phyloP scores from a whole-genome alignment of 176 grass and related monocot species.

The Tillandsia leiboldiana region DNA sequence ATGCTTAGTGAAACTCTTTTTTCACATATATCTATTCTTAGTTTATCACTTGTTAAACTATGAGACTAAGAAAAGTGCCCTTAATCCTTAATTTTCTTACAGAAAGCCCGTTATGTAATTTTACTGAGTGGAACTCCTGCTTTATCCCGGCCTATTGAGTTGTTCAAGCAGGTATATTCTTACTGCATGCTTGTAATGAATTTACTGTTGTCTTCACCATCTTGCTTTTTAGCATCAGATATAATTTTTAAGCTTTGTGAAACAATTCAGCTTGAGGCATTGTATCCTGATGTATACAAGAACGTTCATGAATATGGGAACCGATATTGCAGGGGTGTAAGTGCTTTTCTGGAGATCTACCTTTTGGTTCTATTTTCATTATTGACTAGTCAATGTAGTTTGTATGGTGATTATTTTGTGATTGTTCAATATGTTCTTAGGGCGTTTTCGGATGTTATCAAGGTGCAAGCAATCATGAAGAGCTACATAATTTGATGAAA shows the following conservation, averaged over 20 bases:
- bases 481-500: conserved; percentile 96
- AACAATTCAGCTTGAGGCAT: conserved; percentile 52
- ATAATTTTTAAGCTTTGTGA: conserved; percentile 11
- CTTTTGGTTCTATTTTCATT: not conserved
- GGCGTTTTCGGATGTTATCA: conserved; percentile 64
- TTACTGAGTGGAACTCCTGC: conserved; percentile 93
- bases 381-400: not conserved
- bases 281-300: conserved; percentile 82
- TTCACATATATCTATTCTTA: no score
- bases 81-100: conserved; percentile 23
- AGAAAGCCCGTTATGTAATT: conserved; percentile 85
- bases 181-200: not conserved
- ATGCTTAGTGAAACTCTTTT: no score
- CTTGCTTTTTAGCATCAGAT: not conserved
- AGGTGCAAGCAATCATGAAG: conserved; percentile 97
- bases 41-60: no score
- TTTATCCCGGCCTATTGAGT: conserved; percentile 83
- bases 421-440: conserved; percentile 32
- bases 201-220: not conserved
- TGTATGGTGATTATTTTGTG: not conserved
- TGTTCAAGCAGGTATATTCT: conserved; percentile 74
- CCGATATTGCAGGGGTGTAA: conserved; percentile 96
- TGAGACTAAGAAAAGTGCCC: not conserved
- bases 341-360: conserved; percentile 20
- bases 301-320: conserved; percentile 75